Base-by-base conservation (phyloP, 2,329 filamentous ascomycete species). In the Hyphodiscus sp. region DNA sequence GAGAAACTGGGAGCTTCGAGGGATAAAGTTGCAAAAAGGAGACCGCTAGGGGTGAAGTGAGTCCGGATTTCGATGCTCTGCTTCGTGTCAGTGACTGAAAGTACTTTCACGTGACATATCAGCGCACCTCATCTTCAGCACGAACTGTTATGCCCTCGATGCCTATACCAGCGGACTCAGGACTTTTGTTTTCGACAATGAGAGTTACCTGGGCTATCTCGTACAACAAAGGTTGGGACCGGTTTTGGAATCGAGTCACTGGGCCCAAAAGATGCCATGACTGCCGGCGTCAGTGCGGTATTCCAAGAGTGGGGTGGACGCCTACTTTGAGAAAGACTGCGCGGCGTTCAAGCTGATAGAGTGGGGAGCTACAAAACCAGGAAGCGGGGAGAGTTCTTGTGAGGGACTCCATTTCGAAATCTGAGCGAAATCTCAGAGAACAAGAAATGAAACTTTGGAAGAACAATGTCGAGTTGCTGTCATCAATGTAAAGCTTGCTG, bases 231-330 rank as follows among this genome's bases (percentile, higher is more conserved):
- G 68, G 67, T 50, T 73, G 68, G 0, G 69, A 68, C 13, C 71
- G 63, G 2, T 62, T 60, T 47, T 71, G 65, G 57, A 80, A 80
- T 47, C 73, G 68, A 15, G 75, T 78, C n/a, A 78, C 69, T 0
- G 77, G 76, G 1, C 76, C 77, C 1, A 79, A 68, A 23, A 79
- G 68, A 63, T 78, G 77, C 76, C 76, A 79, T 38, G 74, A 71
- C 74, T 77, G 46, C 43, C 15, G 20, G 20, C 15, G 20, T 44
- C 16, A 20, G 45, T 29, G 18, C 9, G 11, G 4, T 47, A 47
- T 11, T 29, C 20, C n/a, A 38, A 26, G 30, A 20, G 41, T 15
- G 16, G 15, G 18, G 9, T 43, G 15, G 20, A 38, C 11, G 8
- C 19, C 29, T 48, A 72, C 74, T 62, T 77, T 78, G 45, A 74